Evolutionary conservation across 495 filamentous ascomycete species (phyloP).

Genomic region (Penicillium longicatenatum): DNA sequence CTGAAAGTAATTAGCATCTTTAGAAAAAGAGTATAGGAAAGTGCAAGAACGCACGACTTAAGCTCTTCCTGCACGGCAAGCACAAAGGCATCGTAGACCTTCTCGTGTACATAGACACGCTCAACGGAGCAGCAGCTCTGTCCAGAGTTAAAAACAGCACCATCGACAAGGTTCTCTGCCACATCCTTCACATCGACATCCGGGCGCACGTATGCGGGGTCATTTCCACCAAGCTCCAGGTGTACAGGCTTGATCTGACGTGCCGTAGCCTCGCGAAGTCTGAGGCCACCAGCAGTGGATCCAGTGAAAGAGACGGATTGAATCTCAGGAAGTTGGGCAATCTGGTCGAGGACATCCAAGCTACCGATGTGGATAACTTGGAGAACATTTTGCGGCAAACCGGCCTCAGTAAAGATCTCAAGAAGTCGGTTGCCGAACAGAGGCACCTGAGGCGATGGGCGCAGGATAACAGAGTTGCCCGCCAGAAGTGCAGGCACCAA

Average conservation of each 20-base stretch:
- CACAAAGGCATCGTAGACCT: slow-evolving; percentile 80
- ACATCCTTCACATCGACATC: slow-evolving; percentile 89
- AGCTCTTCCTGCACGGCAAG: slow-evolving; percentile 75
- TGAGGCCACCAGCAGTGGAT: slow-evolving; percentile 81
- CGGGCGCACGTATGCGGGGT: slow-evolving; percentile 82
- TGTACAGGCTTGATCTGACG: slow-evolving; percentile 79
- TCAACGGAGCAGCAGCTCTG: slow-evolving; percentile 96
- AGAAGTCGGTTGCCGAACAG: slow-evolving; percentile 82
- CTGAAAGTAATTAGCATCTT: slow-evolving; percentile 36
- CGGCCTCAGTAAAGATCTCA: slow-evolving; percentile 75
- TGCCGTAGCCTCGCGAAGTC: slow-evolving; percentile 78
- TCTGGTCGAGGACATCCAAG: slow-evolving; percentile 66
- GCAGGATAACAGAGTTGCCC: slow-evolving; percentile 87
- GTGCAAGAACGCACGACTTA: slow-evolving; percentile 33
- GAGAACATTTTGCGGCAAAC: slow-evolving; percentile 76
- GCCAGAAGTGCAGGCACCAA: slow-evolving; percentile 84
- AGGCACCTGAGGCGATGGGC: slow-evolving; percentile 92
- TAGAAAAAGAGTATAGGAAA: background rate
- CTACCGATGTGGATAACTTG: slow-evolving; percentile 89
- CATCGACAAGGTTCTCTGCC: slow-evolving; percentile 91
- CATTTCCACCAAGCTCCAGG: slow-evolving; percentile 91
- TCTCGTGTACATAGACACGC: slow-evolving; percentile 86
- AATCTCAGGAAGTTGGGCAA: slow-evolving; percentile 76
- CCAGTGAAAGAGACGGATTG: slow-evolving; percentile 87
- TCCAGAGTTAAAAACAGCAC: slow-evolving; percentile 93